Conservation (phyloP, 495 filamentous ascomycete genomes). For the Paragyromitra xinjiangensis region DNA sequence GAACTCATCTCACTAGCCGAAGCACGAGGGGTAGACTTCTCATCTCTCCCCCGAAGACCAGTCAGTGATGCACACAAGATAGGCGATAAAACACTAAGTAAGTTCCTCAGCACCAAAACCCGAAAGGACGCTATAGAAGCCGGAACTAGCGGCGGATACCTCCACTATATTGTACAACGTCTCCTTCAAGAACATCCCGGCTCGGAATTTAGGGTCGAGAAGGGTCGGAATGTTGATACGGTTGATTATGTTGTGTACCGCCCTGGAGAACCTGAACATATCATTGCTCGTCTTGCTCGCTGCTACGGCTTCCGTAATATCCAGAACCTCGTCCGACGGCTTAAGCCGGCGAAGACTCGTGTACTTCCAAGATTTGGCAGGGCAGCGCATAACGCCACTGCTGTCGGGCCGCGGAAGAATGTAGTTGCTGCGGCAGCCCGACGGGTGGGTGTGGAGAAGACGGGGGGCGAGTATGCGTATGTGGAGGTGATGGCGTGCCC, state of each 20-base stretch:
- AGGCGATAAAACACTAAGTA: neutral
- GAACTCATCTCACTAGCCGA: conserved; percentile 89
- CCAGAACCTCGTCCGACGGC: conserved; percentile 88
- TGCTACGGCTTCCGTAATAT: conserved; percentile 99
- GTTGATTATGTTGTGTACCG: conserved; percentile 74
- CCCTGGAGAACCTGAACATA: conserved; percentile 57
- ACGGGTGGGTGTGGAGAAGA: conserved; percentile 51
- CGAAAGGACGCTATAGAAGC: conserved; percentile 48
- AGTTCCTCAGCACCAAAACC: neutral
- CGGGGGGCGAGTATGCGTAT: conserved; percentile 70
- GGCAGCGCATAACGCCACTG: conserved; percentile 57
- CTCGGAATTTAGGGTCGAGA: conserved; percentile 71
- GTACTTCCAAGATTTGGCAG: conserved; percentile 71
- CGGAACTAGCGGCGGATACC: conserved; percentile 89
- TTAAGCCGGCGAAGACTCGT: conserved; percentile 81
- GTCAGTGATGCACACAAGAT: neutral
- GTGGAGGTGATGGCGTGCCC: conserved; percentile 99
- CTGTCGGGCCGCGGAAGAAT: conserved; percentile 17
- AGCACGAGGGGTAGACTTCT: conserved; percentile 76
- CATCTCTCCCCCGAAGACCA: conserved; percentile 69
- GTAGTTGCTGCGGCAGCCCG: conserved; percentile 42
- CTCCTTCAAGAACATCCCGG: conserved; percentile 74
- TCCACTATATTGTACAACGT: conserved; percentile 78
- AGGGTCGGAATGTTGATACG: conserved; percentile 89
- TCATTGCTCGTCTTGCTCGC: conserved; percentile 80